Percentiles rank a stretch among this genome's conserved stretches.
phyloP scores from a whole-genome alignment of 2,329 filamentous ascomycete species.

The Scedosporium dehoogii region DNA sequence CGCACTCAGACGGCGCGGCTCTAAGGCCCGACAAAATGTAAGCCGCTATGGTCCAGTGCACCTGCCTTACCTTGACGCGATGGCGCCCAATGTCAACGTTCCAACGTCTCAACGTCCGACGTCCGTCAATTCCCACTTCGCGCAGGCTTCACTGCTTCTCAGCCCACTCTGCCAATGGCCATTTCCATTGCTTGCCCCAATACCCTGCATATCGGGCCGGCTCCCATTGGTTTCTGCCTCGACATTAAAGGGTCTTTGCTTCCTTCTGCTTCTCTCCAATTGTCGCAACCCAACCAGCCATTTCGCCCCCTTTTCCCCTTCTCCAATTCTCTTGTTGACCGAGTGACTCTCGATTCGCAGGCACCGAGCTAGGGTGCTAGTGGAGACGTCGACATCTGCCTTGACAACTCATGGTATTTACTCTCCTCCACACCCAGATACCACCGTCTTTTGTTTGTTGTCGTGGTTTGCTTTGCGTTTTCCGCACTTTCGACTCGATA shows the following conservation, averaged over 20 bases:
- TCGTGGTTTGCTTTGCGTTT: slow-evolving; percentile 3
- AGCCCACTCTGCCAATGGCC: neutral
- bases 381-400: neutral
- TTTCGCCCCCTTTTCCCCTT: neutral
- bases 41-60: neutral
- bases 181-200: neutral
- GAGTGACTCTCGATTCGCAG: neutral
- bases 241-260: neutral
- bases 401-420: neutral
- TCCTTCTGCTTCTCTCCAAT: neutral
- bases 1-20: neutral
- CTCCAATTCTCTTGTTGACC: neutral
- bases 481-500: neutral
- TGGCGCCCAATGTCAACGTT: slow-evolving; percentile 5
- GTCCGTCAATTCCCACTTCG: neutral
- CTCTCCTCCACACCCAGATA: neutral
- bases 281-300: neutral
- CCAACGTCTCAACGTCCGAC: slow-evolving; percentile 2
- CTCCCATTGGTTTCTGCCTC: neutral
- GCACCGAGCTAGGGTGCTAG: neutral
- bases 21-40: neutral
- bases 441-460: neutral
- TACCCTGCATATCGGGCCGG: slow-evolving; percentile 3
- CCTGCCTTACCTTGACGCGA: slow-evolving; percentile 1
- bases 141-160: neutral